phyloP scores from a whole-genome alignment of 192 early-diverging fungal genomes.

The Linnemannia elongata region DNA sequence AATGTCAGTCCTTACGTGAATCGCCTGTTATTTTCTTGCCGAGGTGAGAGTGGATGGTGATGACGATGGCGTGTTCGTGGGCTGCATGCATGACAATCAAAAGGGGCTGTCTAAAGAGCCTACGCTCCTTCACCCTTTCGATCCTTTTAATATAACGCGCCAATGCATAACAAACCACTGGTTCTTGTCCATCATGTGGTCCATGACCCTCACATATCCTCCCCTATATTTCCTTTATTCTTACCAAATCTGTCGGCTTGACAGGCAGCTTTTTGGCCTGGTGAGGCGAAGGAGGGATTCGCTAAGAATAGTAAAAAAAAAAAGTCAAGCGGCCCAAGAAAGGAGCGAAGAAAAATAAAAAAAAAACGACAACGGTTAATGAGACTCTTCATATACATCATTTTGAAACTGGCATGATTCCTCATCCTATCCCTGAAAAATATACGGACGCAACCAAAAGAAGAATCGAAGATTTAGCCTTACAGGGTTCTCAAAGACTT shows the following conservation, averaged over 20 bases:
- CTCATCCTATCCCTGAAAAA: background rate
- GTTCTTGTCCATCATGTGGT: conserved; percentile 5
- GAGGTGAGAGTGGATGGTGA: background rate
- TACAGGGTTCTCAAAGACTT: conserved; percentile 44
- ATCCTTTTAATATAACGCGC: background rate
- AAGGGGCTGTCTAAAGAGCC: background rate
- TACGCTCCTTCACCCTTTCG: background rate
- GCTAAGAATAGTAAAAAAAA: conserved; percentile 21
- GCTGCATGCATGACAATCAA: background rate
- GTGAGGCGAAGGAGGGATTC: conserved; percentile 13
- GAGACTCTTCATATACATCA: background rate
- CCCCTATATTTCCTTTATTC: conserved; percentile 22
- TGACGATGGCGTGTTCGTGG: background rate
- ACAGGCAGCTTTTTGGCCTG: conserved; percentile 28
- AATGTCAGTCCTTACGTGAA: background rate
- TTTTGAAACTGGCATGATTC: too few species aligned
- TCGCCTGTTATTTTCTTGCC: background rate
- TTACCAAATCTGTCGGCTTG: conserved; percentile 35
- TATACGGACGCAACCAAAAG: background rate
- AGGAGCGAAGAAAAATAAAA: background rate
- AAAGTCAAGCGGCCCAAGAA: background rate
- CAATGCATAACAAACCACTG: background rate
- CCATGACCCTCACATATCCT: background rate
- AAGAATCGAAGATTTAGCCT: background rate
- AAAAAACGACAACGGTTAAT: conserved; percentile 12